phyloP scores from a whole-genome alignment of 2,329 filamentous ascomycete genomes.

The Endoconidiophora polonica region DNA sequence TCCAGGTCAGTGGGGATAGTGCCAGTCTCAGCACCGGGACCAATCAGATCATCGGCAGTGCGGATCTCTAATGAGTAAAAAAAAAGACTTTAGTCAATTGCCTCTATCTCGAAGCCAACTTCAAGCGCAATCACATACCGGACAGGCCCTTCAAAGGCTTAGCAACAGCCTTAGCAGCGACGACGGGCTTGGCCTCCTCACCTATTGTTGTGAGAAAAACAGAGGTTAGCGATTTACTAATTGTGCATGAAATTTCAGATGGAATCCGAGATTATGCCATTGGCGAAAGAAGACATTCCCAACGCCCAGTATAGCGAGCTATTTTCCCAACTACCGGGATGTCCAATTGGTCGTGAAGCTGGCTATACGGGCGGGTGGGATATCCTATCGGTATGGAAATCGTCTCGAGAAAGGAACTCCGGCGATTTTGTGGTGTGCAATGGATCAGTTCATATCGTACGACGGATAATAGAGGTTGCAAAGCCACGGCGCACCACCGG shows the following conservation, averaged over 20 bases:
- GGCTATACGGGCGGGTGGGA: too few relatives aligned
- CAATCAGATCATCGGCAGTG: slow-evolving; percentile 62
- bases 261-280: neutral
- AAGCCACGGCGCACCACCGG: slow-evolving; percentile 42
- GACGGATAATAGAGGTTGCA: slow-evolving; percentile 41
- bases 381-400: too few relatives aligned
- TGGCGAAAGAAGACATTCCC: neutral
- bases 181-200: slow-evolving; percentile 14
- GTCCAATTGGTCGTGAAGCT: too few relatives aligned
- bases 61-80: slow-evolving; percentile 53
- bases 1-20: slow-evolving; percentile 86
- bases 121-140: slow-evolving; percentile 25
- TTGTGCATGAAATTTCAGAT: neutral
- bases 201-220: slow-evolving; percentile 6
- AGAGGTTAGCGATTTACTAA: neutral
- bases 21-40: slow-evolving; percentile 65
- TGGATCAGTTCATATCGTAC: slow-evolving; percentile 25
- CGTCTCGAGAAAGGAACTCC: too few relatives aligned
- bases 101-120: slow-evolving; percentile 1
- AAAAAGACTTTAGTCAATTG: slow-evolving; percentile 7
- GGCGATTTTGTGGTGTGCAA: too few relatives aligned
- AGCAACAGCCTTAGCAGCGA: slow-evolving; percentile 22
- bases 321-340: neutral
- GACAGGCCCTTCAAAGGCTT: slow-evolving; percentile 29
- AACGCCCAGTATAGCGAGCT: neutral